phyloP scores from a whole-genome alignment of 495 filamentous ascomycete species.

The Aspergillus asperescens region DNA sequence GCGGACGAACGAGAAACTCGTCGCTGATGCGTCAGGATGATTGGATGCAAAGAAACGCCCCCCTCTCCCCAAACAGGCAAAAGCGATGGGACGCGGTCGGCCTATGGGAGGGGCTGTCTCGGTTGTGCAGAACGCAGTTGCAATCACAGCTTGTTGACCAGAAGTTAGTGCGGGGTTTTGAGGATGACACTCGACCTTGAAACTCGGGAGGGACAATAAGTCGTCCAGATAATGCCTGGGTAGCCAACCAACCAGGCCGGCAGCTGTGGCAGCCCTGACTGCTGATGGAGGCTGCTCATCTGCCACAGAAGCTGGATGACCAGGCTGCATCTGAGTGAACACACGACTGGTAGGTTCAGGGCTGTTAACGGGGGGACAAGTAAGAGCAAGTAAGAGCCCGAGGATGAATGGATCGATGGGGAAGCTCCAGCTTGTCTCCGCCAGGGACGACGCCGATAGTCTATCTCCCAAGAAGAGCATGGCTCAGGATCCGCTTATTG shows the following conservation, averaged over 20 bases:
- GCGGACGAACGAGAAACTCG: slow-evolving; percentile 10
- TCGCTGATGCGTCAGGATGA: slow-evolving; percentile 3
- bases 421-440: background rate
- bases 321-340: slow-evolving; percentile 1
- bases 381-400: slow-evolving; percentile 6
- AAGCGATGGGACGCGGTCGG: too few species aligned
- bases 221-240: background rate
- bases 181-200: background rate
- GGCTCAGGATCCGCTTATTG: slow-evolving; percentile 5
- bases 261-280: background rate
- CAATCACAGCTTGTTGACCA: slow-evolving; percentile 8
- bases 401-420: slow-evolving; percentile 3
- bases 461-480: too few species aligned
- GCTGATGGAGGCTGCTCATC: slow-evolving; percentile 10
- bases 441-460: too few species aligned
- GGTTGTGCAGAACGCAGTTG: slow-evolving; percentile 8
- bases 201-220: background rate
- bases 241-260: background rate
- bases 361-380: slow-evolving; percentile 6
- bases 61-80: slow-evolving; percentile 15
- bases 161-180: slow-evolving; percentile 16
- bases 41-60: slow-evolving; percentile 6
- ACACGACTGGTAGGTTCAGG: slow-evolving; percentile 9
- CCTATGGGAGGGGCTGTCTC: too few species aligned
- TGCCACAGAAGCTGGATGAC: slow-evolving; percentile 6